Conservation (phyloP, 352 stramenopile species). For the Thraustochytrium striatum region DNA sequence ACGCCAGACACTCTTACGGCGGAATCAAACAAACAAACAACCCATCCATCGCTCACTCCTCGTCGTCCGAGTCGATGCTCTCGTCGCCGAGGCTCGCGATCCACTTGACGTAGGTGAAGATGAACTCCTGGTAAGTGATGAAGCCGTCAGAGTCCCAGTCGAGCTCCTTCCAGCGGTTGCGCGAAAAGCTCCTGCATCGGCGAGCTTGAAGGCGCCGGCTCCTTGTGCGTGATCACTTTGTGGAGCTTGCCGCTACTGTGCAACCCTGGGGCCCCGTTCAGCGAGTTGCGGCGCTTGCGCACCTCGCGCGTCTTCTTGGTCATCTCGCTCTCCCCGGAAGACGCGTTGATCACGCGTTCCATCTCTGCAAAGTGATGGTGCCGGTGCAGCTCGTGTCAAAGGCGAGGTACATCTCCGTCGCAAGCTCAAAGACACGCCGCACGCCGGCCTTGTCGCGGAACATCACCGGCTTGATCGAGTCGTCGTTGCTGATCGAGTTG, state of each 20-base stretch:
- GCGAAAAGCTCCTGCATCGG: background rate
- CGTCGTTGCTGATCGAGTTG: no score
- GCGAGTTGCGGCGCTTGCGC: slow-evolving; percentile 15
- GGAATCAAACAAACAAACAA: no score
- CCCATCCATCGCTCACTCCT: no score
- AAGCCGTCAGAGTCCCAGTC: slow-evolving; percentile 76
- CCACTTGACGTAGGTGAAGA: slow-evolving; percentile 78
- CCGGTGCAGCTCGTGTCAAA: slow-evolving; percentile 69
- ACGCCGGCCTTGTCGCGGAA: slow-evolving; percentile 30
- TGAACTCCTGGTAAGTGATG: slow-evolving; percentile 80
- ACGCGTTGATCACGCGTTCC: slow-evolving; percentile 55
- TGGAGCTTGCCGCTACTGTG: background rate
- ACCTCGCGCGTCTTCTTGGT: slow-evolving; percentile 4
- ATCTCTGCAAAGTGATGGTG: slow-evolving; percentile 60
- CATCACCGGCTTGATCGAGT: no score
- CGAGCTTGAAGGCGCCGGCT: background rate
- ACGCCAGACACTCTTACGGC: no score
- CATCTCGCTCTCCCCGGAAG: background rate
- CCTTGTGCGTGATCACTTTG: slow-evolving; percentile 3
- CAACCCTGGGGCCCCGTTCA: background rate
- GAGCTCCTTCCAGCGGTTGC: slow-evolving; percentile 75
- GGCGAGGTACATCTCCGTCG: slow-evolving; percentile 72
- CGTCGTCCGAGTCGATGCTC: slow-evolving; percentile 53
- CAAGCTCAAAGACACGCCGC: slow-evolving; percentile 62
- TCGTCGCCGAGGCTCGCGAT: slow-evolving; percentile 61